phyloP scores from a whole-genome alignment of 179 eudicot species.

The Patellifolia procumbens region DNA sequence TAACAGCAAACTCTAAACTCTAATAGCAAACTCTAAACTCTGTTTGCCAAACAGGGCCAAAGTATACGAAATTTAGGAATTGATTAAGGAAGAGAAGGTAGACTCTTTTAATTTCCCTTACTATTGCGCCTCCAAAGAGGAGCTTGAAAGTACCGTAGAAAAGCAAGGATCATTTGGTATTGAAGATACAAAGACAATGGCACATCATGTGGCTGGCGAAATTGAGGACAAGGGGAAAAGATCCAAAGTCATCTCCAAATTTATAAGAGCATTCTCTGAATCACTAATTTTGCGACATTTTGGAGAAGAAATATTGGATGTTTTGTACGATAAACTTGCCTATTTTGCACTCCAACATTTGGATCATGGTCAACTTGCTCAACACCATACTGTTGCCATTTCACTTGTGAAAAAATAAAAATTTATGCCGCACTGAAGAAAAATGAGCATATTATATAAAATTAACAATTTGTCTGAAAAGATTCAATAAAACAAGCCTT shows the following conservation, averaged over 20 bases:
- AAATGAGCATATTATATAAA: too few relatives aligned
- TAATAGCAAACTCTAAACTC: too few relatives aligned
- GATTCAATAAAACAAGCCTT: too few relatives aligned
- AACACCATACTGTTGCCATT: conserved; percentile 14
- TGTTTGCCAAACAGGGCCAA: too few relatives aligned
- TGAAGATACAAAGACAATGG: conserved; percentile 20
- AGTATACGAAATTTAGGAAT: too few relatives aligned
- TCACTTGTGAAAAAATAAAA: conserved; percentile 6
- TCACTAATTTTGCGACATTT: conserved; percentile 27
- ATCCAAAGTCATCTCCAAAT: conserved; percentile 18
- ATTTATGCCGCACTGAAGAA: too few relatives aligned
- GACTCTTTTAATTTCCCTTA: conserved; percentile 27
- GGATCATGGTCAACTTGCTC: neutral
- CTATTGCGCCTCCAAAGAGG: conserved; percentile 22
- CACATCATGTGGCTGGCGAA: conserved; percentile 19
- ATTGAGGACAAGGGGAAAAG: conserved; percentile 6
- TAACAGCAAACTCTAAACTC: too few relatives aligned
- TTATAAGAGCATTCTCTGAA: conserved; percentile 26
- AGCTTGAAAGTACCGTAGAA: conserved; percentile 23
- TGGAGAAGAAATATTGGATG: conserved; percentile 9
- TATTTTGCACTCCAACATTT: neutral
- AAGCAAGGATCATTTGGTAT: conserved; percentile 33
- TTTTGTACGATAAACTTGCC: conserved; percentile 15
- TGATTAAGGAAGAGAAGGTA: conserved; percentile 29
- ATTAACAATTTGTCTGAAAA: too few relatives aligned